Base-by-base conservation (phyloP, 2,329 filamentous ascomycete species). In the Immersiporthe knoxdaviesiana region DNA sequence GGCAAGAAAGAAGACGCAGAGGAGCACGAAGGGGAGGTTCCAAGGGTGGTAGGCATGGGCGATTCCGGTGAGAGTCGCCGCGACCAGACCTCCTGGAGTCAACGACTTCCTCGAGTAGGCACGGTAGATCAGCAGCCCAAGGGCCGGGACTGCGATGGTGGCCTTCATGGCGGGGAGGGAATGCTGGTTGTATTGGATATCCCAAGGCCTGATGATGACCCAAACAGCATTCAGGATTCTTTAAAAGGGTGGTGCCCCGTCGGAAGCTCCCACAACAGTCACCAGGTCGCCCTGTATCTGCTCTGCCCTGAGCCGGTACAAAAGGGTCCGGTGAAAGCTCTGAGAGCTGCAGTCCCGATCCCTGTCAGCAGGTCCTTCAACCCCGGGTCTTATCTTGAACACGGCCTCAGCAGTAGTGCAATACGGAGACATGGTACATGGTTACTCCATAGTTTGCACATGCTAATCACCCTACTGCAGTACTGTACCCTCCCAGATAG, bases 41-140 rank as follows among this genome's bases (percentile, higher is more conserved):
- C 93, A 97, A 3, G 95, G 95, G 79, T 98, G 94, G n/a, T 94
- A 81, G 21, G 94, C 93, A 79, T 99, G 96, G 14, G 91, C 88
- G 60, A 87, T 79, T 4, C 93, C 94, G 4, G 94, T 97, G 58
- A 91, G 75, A 6, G 85, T 83, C 3, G 95, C 95, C 16, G 88
- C 87, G 50, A 91, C 74, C 74, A 97, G 88, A 71, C 94, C 95
- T 8, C 85, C 81, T 0, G 91, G 88, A 0, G 95, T 98, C 52
- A 99, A 86, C 32, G 91, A 94, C 68, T 92, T 91, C 74, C 89
- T 90, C 61, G 86, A 88, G 80, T 88, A 88, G 44, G 92, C 91
- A 70, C 92, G 87, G 74, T 88, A 87, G 67, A 91, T 82, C 73
- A 94, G 85, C 70, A 84, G 84, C 70, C 86, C 74, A 21, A 86